Evolutionary conservation across 202 grass and related monocot species (phyloP), one percentile per base, ranked within the genome.

Genomic region (Tripidium arundinaceum): DNA sequence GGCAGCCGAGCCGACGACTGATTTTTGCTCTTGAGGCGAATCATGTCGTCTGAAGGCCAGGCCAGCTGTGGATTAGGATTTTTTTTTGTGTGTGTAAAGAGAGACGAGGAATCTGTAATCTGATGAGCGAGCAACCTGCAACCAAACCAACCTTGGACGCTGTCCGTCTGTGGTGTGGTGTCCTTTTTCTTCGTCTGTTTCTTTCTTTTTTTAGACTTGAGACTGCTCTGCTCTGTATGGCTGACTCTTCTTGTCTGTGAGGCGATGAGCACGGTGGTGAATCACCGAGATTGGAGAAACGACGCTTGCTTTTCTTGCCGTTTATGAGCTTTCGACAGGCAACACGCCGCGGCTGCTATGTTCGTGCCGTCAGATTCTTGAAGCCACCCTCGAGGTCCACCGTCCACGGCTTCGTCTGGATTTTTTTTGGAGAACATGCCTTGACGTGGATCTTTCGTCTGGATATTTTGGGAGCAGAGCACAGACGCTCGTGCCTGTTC

Each of bases 51-150:
- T 27, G 15, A 2, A 34, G 24, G 3, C 37, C 8, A 38, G 1
- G 50, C 54, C 55, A 65, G 43, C 80, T 41, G 16, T 71, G 26
- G 36, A 71, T 78, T 71, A 52, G 10, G 45, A 22, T 47, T 72
- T 74, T 86, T 63, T 2, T 68, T 4, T 37, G 7, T 21, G 29
- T 52, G 29, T 74, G 24, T 60, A 60, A 60, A 60, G 10, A 38
- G 7, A 36, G 18, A 46, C 12, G 62, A 66, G 7, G 76, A 55
- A 52, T 74, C 15, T 19, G 46, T 13, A 18, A 7, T 65, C 62
- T 38, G 29, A 59, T 16, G 33, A 26, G 12, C 29, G 31, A 29
- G 12, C 26, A 15, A 29, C 25, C 26, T n/a, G n/a, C n/a, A 64
- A 60, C 52, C 72, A 49, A 65, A 33, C 19, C 28, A 36, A 66